phyloP scores from a whole-genome alignment of 2,329 filamentous ascomycete genomes.

The Stachybotrys echinatus region DNA sequence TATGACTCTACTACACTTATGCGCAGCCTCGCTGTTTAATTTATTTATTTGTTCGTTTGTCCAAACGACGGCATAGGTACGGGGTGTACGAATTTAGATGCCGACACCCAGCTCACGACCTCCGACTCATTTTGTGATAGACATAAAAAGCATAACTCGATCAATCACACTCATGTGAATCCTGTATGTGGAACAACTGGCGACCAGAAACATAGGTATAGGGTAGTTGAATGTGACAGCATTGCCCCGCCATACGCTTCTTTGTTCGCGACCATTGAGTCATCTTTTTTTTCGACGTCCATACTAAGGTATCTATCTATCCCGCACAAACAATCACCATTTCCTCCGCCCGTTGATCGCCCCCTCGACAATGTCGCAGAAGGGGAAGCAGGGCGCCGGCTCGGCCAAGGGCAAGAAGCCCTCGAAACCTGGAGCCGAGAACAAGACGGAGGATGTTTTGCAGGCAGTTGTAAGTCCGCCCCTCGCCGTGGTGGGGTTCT shows the following conservation, averaged over 20 bases:
- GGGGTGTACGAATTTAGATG: too few relatives aligned
- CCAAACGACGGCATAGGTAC: too few relatives aligned
- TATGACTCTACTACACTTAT: too few relatives aligned
- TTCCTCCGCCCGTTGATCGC: conserved; percentile 9
- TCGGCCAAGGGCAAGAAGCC: conserved; percentile 48
- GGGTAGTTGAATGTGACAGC: not conserved
- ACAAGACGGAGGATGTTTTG: conserved; percentile 52
- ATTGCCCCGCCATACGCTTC: not conserved
- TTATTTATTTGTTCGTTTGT: too few relatives aligned
- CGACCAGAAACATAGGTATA: too few relatives aligned
- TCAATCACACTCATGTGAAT: too few relatives aligned
- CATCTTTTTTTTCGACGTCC: conserved; percentile 10
- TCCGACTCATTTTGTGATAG: too few relatives aligned
- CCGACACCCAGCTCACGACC: too few relatives aligned
- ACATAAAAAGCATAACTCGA: too few relatives aligned
- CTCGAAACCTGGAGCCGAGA: conserved; percentile 44
- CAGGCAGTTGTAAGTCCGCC: conserved; percentile 47
- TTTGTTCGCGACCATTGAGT: conserved; percentile 18
- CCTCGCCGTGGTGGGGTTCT: conserved; percentile 17
- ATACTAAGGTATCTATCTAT: not conserved
- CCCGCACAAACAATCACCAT: too few relatives aligned
- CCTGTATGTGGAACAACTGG: too few relatives aligned
- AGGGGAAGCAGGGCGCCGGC: conserved; percentile 31
- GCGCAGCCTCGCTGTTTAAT: too few relatives aligned
- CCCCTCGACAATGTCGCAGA: conserved; percentile 37